Evolutionary conservation across 2,329 filamentous ascomycete genomes (phyloP).

Genomic region (Mollisiaceae sp.): DNA sequence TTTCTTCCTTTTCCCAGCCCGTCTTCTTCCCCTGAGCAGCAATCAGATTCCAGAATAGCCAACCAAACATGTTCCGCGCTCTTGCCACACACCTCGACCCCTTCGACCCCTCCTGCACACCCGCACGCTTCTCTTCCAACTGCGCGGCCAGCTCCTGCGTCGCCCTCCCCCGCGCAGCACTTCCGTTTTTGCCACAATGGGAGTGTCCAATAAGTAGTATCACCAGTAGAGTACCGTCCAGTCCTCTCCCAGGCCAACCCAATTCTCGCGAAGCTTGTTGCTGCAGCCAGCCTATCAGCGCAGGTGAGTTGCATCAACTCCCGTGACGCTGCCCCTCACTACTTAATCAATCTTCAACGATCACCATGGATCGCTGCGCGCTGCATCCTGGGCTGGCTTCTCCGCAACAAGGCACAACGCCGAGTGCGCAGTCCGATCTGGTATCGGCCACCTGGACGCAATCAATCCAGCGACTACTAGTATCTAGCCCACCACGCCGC

Average conservation of each 20-base stretch:
- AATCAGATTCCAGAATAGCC: not conserved
- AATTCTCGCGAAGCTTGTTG: not conserved
- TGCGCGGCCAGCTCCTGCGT: not conserved
- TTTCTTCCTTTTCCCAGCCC: constrained; percentile 9
- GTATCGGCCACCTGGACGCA: not conserved
- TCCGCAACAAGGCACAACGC: constrained; percentile 24
- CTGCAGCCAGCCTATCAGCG: constrained; percentile 13
- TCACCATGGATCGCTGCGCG: not conserved
- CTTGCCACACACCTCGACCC: not conserved
- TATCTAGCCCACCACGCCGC: too few relatives aligned
- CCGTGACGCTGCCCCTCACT: constrained; percentile 13
- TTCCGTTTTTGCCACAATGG: constrained; percentile 19
- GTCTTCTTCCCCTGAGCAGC: constrained; percentile 13
- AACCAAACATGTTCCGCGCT: not conserved
- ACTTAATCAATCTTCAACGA: constrained; percentile 20
- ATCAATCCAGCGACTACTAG: not conserved
- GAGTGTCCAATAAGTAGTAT: too few relatives aligned
- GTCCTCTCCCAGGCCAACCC: not conserved
- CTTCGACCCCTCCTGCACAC: not conserved
- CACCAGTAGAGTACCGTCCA: too few relatives aligned
- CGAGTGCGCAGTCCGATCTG: constrained; percentile 11
- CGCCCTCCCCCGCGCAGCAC: not conserved
- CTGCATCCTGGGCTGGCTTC: constrained; percentile 5
- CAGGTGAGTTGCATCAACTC: not conserved
- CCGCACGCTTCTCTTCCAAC: not conserved